Conservation (phyloP, 2,329 filamentous ascomycete genomes). For the Colletotrichum somersetense region DNA sequence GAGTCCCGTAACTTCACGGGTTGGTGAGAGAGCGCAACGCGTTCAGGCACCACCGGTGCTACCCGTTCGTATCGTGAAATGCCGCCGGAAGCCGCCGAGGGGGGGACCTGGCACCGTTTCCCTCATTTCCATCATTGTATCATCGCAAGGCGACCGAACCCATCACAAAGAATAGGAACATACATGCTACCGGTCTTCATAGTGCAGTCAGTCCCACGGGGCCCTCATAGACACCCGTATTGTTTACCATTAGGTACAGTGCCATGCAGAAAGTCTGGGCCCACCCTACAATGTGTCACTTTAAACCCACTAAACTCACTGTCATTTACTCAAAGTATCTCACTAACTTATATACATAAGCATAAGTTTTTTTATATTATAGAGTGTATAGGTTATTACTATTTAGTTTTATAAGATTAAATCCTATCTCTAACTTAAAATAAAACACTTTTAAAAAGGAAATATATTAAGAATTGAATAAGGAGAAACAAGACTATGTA, state of each 20-base stretch:
- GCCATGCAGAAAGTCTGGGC: too few relatives aligned
- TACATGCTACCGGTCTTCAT: background rate
- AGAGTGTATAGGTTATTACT: too few relatives aligned
- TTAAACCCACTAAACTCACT: too few relatives aligned
- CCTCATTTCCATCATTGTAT: background rate
- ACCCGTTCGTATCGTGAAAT: background rate
- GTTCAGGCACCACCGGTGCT: background rate
- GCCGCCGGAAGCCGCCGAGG: background rate
- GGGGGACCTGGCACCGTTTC: background rate
- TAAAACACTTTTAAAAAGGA: too few relatives aligned
- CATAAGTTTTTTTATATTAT: too few relatives aligned
- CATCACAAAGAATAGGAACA: background rate
- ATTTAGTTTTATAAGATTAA: too few relatives aligned
- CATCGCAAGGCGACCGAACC: background rate
- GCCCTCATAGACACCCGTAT: conserved; percentile 16
- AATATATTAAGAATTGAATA: too few relatives aligned
- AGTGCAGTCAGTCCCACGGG: background rate
- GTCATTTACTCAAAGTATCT: too few relatives aligned
- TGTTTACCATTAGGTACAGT: conserved; percentile 37
- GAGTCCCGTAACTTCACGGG: background rate
- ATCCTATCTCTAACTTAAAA: too few relatives aligned
- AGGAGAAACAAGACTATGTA: too few relatives aligned
- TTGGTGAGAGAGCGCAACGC: background rate
- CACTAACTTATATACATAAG: too few relatives aligned
- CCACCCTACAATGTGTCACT: too few relatives aligned